Percentiles rank a stretch among this genome's conserved stretches.
Conservation (phyloP, 139 green algal species). For the Haematococcus lacustris region DNA sequence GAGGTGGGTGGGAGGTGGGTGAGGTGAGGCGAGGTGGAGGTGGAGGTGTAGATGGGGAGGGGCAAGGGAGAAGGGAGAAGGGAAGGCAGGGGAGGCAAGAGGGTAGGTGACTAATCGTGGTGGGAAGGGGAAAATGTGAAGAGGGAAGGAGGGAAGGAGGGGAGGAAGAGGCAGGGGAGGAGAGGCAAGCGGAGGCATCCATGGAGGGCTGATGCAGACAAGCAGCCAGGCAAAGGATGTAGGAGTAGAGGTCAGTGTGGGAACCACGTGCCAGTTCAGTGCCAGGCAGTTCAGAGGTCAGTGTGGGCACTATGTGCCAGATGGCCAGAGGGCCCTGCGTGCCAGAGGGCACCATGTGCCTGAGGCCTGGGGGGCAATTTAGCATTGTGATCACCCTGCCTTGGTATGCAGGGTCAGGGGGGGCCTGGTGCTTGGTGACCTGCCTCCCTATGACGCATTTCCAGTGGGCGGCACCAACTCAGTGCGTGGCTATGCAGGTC, state of each 20-base stretch:
- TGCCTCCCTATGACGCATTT: conserved; percentile 97
- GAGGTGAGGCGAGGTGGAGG: background rate
- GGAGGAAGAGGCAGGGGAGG: no score
- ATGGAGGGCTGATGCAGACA: background rate
- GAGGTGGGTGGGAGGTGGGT: background rate
- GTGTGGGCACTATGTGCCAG: background rate
- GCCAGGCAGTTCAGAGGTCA: background rate
- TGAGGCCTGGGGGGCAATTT: background rate
- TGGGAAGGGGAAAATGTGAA: no score
- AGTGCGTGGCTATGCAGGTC: conserved; percentile 74
- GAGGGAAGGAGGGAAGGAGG: no score
- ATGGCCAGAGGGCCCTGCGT: no score
- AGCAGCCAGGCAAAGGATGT: background rate
- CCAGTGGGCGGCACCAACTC: conserved; percentile 87
- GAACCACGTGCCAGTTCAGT: background rate
- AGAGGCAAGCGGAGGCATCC: no score
- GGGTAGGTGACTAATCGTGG: no score
- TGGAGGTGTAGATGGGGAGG: background rate
- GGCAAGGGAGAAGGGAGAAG: no score
- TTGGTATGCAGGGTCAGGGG: conserved; percentile 28
- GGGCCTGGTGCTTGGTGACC: conserved; percentile 73
- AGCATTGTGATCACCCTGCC: background rate
- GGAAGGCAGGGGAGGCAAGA: no score
- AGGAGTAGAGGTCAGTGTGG: background rate
- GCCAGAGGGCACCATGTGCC: no score